Conservation (phyloP, 106 monocot genomes). For the Dioscorea alata region DNA sequence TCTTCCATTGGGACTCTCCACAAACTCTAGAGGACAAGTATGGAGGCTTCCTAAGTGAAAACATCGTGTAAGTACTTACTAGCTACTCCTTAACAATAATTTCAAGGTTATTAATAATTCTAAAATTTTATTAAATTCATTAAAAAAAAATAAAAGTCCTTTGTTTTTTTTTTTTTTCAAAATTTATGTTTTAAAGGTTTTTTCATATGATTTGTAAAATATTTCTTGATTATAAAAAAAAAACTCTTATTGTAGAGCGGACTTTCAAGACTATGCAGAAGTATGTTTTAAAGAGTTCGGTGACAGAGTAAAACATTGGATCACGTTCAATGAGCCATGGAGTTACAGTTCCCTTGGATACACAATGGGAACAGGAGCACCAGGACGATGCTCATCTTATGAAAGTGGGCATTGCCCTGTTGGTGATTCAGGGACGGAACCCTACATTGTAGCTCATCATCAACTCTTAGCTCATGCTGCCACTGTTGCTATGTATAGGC, state of each 20-base stretch:
- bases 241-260: constrained; percentile 8
- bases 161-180: no score
- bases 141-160: no score
- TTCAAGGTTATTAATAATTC: no score
- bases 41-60: constrained; percentile 31
- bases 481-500: constrained; percentile 41
- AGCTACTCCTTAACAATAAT: no score
- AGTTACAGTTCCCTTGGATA: constrained; percentile 33
- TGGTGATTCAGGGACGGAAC: constrained; percentile 54
- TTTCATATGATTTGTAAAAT: no score
- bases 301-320: constrained; percentile 75
- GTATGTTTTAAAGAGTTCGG: constrained; percentile 58
- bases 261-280: constrained; percentile 41
- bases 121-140: no score
- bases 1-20: constrained; percentile 58
- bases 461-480: constrained; percentile 47
- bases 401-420: constrained; percentile 12
- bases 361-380: constrained; percentile 19
- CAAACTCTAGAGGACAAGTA: constrained; percentile 45
- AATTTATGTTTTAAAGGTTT: no score
- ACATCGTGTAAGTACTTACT: constrained; percentile 27
- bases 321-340: constrained; percentile 68
- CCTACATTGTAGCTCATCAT: constrained; percentile 45
- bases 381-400: constrained; percentile 52
- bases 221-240: no score